Percentiles rank a stretch among this genome's conserved stretches.
Conservation (phyloP, 176 grass and related monocot genomes). For the Oropetium thomaeum region DNA sequence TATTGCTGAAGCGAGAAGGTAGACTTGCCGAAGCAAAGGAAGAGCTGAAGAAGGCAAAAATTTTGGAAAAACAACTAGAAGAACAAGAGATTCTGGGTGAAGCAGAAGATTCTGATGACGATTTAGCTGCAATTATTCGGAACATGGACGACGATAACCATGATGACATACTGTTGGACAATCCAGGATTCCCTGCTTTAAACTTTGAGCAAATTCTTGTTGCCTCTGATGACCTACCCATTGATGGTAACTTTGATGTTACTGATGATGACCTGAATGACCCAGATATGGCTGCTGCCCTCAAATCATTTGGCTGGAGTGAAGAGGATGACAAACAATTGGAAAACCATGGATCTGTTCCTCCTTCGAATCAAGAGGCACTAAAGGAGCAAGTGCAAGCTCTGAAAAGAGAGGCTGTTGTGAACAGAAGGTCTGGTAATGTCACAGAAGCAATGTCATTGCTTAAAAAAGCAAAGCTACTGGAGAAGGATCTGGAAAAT, state of each 20-base stretch:
- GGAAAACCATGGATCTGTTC: conserved; percentile 17
- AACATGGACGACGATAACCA: conserved; percentile 70
- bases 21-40: conserved; percentile 92
- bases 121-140: conserved; percentile 66
- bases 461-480: conserved; percentile 87
- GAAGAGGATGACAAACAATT: conserved; percentile 61
- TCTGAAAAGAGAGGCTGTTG: conserved; percentile 83
- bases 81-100: conserved; percentile 88
- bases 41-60: conserved; percentile 96
- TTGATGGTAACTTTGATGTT: conserved; percentile 75
- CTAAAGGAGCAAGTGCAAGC: conserved; percentile 57
- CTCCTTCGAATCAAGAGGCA: conserved; percentile 45
- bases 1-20: conserved; percentile 79
- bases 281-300: conserved; percentile 68
- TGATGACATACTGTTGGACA: conserved; percentile 49
- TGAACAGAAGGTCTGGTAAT: conserved; percentile 74
- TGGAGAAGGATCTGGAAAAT: conserved; percentile 65
- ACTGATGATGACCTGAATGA: conserved; percentile 86
- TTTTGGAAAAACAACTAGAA: conserved; percentile 91
- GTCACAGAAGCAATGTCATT: conserved; percentile 67
- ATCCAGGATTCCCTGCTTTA: conserved; percentile 32
- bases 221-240: conserved; percentile 47
- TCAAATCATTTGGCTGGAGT: conserved; percentile 89
- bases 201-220: conserved; percentile 52
- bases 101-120: conserved; percentile 84